phyloP scores from a whole-genome alignment of 495 filamentous ascomycete genomes.

The Penicillium subrubescens region DNA sequence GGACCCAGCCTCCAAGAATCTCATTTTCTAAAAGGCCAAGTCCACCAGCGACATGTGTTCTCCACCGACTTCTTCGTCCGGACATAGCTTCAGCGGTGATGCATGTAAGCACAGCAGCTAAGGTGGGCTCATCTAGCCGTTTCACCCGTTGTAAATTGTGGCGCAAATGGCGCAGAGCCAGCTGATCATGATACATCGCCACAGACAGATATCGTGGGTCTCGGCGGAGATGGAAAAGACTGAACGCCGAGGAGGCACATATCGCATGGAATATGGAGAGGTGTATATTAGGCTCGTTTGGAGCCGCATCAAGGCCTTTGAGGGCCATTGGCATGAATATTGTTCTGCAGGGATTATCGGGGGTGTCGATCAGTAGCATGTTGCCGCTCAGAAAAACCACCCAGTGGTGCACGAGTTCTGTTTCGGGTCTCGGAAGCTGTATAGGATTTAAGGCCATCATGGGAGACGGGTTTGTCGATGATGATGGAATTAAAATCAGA shows the following conservation, averaged over 20 bases:
- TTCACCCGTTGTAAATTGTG: conserved; percentile 19
- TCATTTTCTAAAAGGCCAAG: conserved; percentile 29
- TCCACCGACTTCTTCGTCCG: conserved; percentile 29
- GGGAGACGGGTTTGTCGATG: background rate
- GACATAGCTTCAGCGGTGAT: conserved; percentile 35
- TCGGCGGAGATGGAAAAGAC: conserved; percentile 26
- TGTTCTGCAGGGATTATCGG: conserved; percentile 29
- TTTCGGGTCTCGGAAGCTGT: conserved; percentile 22
- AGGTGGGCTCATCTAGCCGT: conserved; percentile 23
- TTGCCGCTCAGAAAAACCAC: conserved; percentile 31
- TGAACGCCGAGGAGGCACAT: conserved; percentile 35
- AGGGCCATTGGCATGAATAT: conserved; percentile 31
- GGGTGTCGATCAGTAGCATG: conserved; percentile 28
- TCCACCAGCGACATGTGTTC: conserved; percentile 29
- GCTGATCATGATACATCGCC: conserved; percentile 28
- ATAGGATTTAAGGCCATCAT: conserved; percentile 10
- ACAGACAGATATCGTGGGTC: conserved; percentile 29
- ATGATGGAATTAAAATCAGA: background rate
- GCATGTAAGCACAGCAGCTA: conserved; percentile 27
- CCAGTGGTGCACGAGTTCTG: conserved; percentile 32
- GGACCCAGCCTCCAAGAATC: conserved; percentile 24
- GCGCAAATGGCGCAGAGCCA: conserved; percentile 26
- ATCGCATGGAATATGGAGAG: conserved; percentile 36
- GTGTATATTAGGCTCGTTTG: conserved; percentile 24
- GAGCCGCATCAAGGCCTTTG: conserved; percentile 20